Base-by-base conservation (phyloP, 148 eudicot genomes). In the Diospyros kaki region DNA sequence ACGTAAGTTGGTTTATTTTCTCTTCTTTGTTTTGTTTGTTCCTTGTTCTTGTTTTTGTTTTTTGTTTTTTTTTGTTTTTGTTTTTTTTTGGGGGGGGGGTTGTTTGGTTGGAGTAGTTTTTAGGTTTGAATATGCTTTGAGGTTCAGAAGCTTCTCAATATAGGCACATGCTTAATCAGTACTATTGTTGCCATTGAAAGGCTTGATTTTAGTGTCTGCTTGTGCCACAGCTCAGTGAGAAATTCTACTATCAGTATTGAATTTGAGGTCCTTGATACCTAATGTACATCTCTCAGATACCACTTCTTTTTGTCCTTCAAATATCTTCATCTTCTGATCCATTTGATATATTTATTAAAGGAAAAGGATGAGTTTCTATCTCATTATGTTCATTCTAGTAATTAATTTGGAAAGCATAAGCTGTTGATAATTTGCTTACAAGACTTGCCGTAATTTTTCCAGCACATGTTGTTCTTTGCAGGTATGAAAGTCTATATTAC, bases 401-500 rank as follows among this genome's bases (percentile, higher is more conserved):
- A 64, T 54, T n/a, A 41, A n/a, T 41, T 64, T 53, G 59, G 62
- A 41, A 39, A 6, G 54, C 64, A 54, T 52, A 44, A 63, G 17
- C 52, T 43, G 58, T 61, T 4, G 46, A 52, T 51, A 40, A 38
- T 15, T 44, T 50, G 1, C 38, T 60, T 40, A 54, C 46, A 63
- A 50, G 52, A 39, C 74, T 72, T 38, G 65, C 71, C 9, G 0
- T 44, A 64, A 52, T 39, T 51, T 18, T 74, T 53, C 41, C 18
- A 51, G 18, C 46, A 60, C 43, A 42, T 61, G 18, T 60, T 18
- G n/a, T 42, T 59, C 13, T 41, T 76, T 62, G 38, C 73, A 93
- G 98, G 98, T 38, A 93, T 91, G 94, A 93, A 93, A 77, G 89
- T 91, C 63, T 91, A 91, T 75, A 78, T 84, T 65, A 93, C 98